Evolutionary conservation across 208 protist species (phyloP), one percentile per base, ranked within the genome.

Genomic region (Trichomonas tenax): DNA sequence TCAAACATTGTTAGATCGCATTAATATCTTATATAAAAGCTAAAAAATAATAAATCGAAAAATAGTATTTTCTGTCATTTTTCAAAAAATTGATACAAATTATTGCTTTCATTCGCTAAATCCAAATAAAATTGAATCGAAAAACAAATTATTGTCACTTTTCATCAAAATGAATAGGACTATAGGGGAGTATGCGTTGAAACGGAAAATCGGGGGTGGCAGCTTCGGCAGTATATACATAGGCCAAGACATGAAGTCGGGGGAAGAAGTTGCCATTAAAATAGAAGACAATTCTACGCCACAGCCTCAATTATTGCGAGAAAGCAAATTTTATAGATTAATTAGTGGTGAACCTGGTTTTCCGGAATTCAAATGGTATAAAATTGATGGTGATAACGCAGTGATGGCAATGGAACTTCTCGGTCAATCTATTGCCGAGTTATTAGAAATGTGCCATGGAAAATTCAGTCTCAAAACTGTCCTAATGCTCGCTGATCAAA

Each of bases 211-310:
- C 17, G 89, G 89, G 8, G 44, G 46, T 23, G 89, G 89, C 11
- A 95, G 89, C 36, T 95, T 95, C 51, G 89, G 89, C 10, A 31
- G 51, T 8, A 63, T 95, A 14, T 72, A 95, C 31, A 45, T 51
- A 15, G 89, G 97, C 34, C 98, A 97, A 14, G 97, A 98, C 95
- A 97, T 98, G 23, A 88, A 96, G 26, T 98, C 97, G 2, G 97
- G 96, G 45, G 98, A 98, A 96, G 97, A 93, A 49, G 95, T 97
- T 36, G 96, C 96, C 10, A 96, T 97, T 45, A 97, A 97, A 95
- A 88, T 97, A 0, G 96, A 97, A 86, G 58, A 72, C 3, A 72
- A 72, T 72, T 72, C 58, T n/a, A 72, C 58, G 3, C 58, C 58
- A n/a, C 58, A 72, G 26, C 81, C 81, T 6, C 81, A 84, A 84